Conservation (phyloP, 2,329 filamentous ascomycete genomes). For the Pyrenophora seminiperda region DNA sequence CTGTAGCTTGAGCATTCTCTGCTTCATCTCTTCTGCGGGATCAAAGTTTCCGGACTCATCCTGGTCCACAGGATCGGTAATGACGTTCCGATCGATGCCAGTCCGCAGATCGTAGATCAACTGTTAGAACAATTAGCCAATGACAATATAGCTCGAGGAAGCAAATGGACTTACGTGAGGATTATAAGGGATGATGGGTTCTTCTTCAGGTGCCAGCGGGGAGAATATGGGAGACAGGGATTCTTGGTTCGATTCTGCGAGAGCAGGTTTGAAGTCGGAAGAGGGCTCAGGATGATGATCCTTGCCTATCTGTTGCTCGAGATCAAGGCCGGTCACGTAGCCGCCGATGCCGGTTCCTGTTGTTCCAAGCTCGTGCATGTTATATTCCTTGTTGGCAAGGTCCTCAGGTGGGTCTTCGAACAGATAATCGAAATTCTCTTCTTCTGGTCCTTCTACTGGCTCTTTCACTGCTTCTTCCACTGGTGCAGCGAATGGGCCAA, state of each 20-base stretch:
- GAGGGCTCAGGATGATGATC: background rate
- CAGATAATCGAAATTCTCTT: background rate
- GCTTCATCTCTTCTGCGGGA: conserved; percentile 24
- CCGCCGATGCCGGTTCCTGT: conserved; percentile 8
- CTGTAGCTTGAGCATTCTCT: conserved; percentile 7
- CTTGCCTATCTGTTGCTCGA: conserved; percentile 13
- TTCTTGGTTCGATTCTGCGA: conserved; percentile 11
- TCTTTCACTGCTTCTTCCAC: background rate
- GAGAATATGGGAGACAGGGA: conserved; percentile 13
- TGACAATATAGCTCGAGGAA: background rate
- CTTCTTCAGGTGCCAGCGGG: conserved; percentile 16
- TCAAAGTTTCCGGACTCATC: conserved; percentile 49
- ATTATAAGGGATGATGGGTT: conserved; percentile 19
- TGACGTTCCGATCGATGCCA: conserved; percentile 28
- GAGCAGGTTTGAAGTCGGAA: conserved; percentile 9
- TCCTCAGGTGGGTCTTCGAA: background rate
- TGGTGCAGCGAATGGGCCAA: conserved; percentile 18
- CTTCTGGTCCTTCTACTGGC: background rate
- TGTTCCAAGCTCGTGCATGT: background rate
- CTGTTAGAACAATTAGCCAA: conserved; percentile 14
- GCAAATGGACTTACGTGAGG: conserved; percentile 1
- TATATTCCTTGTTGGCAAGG: background rate
- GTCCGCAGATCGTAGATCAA: conserved; percentile 29
- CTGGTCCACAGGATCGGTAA: conserved; percentile 42
- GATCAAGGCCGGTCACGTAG: conserved; percentile 20